Evolutionary conservation across 78 protist genomes (phyloP), one percentile per base, ranked within the genome.

Genomic region (Dictyostelium intermedium): DNA sequence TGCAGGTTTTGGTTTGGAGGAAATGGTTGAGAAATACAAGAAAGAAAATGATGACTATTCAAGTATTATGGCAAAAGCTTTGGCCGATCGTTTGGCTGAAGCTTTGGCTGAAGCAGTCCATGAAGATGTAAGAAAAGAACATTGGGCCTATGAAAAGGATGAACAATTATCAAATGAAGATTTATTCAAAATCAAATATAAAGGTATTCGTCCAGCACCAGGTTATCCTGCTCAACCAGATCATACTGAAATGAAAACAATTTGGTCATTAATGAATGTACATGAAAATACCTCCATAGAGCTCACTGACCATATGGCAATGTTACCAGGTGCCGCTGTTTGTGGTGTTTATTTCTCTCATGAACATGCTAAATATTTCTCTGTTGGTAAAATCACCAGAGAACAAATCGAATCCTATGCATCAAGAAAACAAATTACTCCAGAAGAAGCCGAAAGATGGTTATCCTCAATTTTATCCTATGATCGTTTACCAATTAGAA

Each of bases 201-300:
- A 87, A 56, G 99, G 99, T 78, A 99, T 99, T 85, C 95, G 99
- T 4, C 99, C 99, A 0, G 99, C 99, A 0, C 99, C 99, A 2
- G 99, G 99, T 37, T 99, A 99, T 83, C 99, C 99, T 6, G 87
- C 97, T 18, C 99, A 98, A 96, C 99, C 99, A 5, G 99, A 99
- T 96, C 99, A 99, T 96, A 98, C 98, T n/a, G 99, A 98, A 91
- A 98, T 99, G 97, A 20, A 11, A 27, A 82, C 97, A 8, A 95
- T 98, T 96, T 99, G 98, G 99, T 5, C n/a, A 45, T 83, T 98
- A 16, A 77, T 98, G 78, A 61, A 69, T 37, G 94, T 84, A 16
- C 32, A 34, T n/a, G 85, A 86, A 20, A 78, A 81, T 7, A 80
- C 96, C 2, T 86, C 39, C 5, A 85, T 91, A 37, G 85, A 85